phyloP scores from a whole-genome alignment of 2,329 filamentous ascomycete species.

The Penicillium sp. region DNA sequence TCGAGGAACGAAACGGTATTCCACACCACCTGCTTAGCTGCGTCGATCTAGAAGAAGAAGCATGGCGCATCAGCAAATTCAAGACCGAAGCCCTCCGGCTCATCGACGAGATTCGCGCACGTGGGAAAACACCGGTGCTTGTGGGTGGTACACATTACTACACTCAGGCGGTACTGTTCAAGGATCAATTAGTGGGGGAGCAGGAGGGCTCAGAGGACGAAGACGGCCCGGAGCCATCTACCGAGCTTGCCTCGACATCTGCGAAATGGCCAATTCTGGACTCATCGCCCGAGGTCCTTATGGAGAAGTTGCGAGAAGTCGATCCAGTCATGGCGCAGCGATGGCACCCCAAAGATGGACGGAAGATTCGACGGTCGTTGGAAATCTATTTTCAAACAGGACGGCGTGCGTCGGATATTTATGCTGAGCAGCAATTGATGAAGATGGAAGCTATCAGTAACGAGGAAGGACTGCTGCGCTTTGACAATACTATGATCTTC shows the following conservation, averaged over 20 bases:
- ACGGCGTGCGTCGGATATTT: constrained; percentile 80
- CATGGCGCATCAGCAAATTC: constrained; percentile 83
- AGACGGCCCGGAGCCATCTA: constrained; percentile 29
- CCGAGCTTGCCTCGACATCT: constrained; percentile 26
- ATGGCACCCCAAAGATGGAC: constrained; percentile 92
- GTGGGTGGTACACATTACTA: constrained; percentile 98
- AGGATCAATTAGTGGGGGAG: constrained; percentile 66
- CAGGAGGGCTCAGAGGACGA: constrained; percentile 32
- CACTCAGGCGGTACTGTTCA: constrained; percentile 83
- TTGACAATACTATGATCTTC: constrained; percentile 68
- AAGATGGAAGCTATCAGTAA: constrained; percentile 29
- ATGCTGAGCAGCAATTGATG: constrained; percentile 70
- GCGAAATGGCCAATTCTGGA: constrained; percentile 71
- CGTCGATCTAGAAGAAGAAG: constrained; percentile 73
- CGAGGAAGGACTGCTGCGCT: constrained; percentile 49
- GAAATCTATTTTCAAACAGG: constrained; percentile 89
- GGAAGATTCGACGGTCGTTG: constrained; percentile 87
- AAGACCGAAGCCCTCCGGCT: constrained; percentile 68
- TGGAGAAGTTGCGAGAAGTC: constrained; percentile 73
- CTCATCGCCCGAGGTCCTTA: constrained; percentile 70
- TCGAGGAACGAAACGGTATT: constrained; percentile 74
- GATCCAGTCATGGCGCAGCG: constrained; percentile 87
- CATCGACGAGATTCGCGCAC: constrained; percentile 75
- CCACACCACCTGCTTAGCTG: constrained; percentile 87
- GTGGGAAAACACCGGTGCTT: constrained; percentile 83